Percentiles rank a stretch among this genome's conserved stretches.
phyloP scores from a whole-genome alignment of 176 grass and related monocot species.

The Phyllostachys edulis region DNA sequence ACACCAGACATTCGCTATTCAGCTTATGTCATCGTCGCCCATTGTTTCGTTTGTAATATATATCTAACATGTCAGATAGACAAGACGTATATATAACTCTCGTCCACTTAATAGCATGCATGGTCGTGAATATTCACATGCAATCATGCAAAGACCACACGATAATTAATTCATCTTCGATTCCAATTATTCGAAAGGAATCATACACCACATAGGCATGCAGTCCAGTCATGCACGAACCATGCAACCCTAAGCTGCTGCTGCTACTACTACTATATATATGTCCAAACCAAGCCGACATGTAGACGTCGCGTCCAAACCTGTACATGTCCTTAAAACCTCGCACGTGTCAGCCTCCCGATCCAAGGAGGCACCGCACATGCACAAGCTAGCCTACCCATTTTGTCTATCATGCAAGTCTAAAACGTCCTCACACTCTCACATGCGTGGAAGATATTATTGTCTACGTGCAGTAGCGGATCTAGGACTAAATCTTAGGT shows the following conservation, averaged over 20 bases:
- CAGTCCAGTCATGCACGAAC: background rate
- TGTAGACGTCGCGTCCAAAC: constrained; percentile 16
- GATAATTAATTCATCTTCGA: background rate
- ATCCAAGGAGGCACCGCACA: no score
- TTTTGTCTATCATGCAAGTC: background rate
- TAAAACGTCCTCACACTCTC: background rate
- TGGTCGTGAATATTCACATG: constrained; percentile 41
- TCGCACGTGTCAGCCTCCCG: background rate
- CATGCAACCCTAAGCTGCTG: background rate
- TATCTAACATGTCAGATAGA: constrained; percentile 2
- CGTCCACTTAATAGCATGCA: constrained; percentile 25
- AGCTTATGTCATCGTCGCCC: constrained; percentile 19
- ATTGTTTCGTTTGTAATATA: background rate
- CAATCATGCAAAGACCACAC: constrained; percentile 2
- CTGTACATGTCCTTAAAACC: constrained; percentile 39
- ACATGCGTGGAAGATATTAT: no score
- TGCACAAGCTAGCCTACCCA: no score
- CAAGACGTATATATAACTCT: constrained; percentile 11
- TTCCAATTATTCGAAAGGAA: constrained; percentile 12
- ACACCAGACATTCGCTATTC: constrained; percentile 14
- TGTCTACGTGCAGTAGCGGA: no score
- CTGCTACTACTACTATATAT: background rate
- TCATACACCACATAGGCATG: background rate
- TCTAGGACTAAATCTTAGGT: no score
- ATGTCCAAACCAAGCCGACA: background rate